These are phyloP conservation scores for Ammopiptanthus mongolicus DNA, from an alignment of 306 rosid species.

Conservation along the genomic window DNA sequence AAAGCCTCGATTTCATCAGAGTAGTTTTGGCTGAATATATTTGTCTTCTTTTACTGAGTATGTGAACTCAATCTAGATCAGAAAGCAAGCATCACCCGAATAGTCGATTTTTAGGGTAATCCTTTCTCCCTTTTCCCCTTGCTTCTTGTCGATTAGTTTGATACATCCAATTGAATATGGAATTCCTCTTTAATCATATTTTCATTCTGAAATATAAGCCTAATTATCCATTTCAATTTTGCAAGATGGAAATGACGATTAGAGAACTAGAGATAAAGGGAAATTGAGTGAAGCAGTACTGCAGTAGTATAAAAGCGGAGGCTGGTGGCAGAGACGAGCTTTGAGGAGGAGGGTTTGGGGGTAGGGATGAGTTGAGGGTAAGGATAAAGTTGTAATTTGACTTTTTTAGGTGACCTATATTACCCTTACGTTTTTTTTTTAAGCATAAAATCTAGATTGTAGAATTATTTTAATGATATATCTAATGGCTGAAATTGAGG, in stretches of 20 bases:
- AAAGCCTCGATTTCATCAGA: neutral
- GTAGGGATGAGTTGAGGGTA: too few species aligned
- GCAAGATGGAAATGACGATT: neutral
- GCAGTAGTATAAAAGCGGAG: too few species aligned
- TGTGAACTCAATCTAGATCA: neutral
- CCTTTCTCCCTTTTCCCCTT: neutral
- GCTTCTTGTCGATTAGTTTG: neutral
- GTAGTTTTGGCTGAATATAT: neutral
- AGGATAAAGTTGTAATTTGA: too few species aligned
- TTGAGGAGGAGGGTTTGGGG: too few species aligned
- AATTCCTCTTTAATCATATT: neutral
- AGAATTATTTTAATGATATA: too few species aligned
- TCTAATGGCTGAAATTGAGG: too few species aligned
- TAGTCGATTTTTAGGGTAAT: neutral
- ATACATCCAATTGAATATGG: neutral
- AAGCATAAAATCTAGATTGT: too few species aligned
- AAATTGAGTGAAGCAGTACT: too few species aligned
- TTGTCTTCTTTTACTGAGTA: neutral
- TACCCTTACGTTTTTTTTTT: too few species aligned
- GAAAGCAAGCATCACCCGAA: slow-evolving; percentile 3
- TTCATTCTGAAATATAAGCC: neutral
- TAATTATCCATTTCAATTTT: slow-evolving; percentile 1
- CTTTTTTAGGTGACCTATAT: too few species aligned
- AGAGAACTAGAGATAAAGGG: too few species aligned
- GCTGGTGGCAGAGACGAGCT: too few species aligned